Evolutionary conservation across 2,329 filamentous ascomycete species (phyloP), one percentile per base, ranked within the genome.

Genomic region (Hymenoscyphus scutula): DNA sequence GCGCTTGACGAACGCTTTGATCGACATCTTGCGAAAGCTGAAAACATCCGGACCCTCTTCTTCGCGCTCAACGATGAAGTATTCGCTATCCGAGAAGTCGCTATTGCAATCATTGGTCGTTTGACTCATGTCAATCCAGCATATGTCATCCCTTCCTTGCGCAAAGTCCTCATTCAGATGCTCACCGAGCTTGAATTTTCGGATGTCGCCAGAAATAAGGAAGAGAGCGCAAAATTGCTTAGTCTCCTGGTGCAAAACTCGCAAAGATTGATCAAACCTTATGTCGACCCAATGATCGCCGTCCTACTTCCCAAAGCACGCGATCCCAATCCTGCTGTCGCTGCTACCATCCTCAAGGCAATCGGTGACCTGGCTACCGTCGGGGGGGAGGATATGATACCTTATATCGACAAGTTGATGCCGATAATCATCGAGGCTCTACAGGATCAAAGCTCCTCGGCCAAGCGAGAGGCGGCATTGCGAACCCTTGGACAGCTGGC

Each of bases 121-220:
- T 81, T 99, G 62, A 96, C 95, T 0, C 85, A 86, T 59, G 89
- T 92, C 68, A 99, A 99, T 68, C 96, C 95, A 1, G 96, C 96
- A 62, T 99, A 99, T 76, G 93, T 99, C 68, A 96, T 99, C 71
- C 95, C 96, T 1, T 96, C 95, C 0, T 77, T 99, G 45, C 89
- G 95, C 66, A 99, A 99, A 77, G 90, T 96, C 5, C 85, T 99
- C 29, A 93, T 99, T 63, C 96, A 99, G 76, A 88, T 99, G 76
- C 83, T 99, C 65, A 99, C 95, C 0, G 94, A 97, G 72, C 89
- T 99, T 25, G 93, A 97, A 70, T 98, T 97, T 72, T 96, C 95
- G 6, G 96, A 96, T 74, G 95, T 94, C 58, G 85, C 94, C 7
- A 87, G 92, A 55, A 96, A 94, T 76, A 98, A 98, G 76, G 94